These are phyloP conservation scores for Pseudocercospora musae DNA, from an alignment of 2,329 filamentous ascomycete species.

Conservation along the genomic window DNA sequence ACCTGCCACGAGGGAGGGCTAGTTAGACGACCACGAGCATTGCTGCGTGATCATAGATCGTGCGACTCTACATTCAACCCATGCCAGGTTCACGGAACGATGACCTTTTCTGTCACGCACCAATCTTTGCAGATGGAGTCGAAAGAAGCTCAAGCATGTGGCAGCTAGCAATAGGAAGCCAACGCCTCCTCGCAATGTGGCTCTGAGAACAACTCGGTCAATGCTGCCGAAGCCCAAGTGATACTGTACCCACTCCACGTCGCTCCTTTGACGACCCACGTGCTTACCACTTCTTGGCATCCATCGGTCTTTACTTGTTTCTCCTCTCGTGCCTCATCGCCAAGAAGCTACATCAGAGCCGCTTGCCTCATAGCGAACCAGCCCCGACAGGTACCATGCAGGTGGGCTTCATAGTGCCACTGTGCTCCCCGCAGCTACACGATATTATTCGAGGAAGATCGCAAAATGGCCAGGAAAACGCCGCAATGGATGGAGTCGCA, in stretches of 20 bases:
- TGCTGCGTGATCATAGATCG: constrained; percentile 1
- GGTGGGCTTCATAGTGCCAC: constrained; percentile 1
- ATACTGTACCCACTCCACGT: constrained; percentile 6
- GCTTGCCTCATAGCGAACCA: constrained; percentile 12
- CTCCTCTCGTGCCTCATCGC: constrained; percentile 2
- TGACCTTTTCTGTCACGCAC: background rate
- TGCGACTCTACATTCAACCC: background rate
- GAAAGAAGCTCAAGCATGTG: background rate
- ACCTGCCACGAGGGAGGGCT: constrained; percentile 2
- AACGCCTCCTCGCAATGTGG: background rate
- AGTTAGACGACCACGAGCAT: background rate
- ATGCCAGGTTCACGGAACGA: background rate
- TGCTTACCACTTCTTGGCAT: background rate
- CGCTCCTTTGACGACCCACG: background rate
- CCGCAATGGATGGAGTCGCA: background rate
- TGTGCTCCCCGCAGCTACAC: constrained; percentile 8
- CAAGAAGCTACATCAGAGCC: constrained; percentile 11
- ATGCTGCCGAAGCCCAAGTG: background rate
- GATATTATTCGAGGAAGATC: constrained; percentile 1
- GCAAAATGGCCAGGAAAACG: background rate
- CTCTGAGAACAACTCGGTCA: background rate
- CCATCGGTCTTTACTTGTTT: constrained; percentile 8
- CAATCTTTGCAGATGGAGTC: background rate
- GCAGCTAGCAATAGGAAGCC: background rate
- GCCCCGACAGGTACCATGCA: constrained; percentile 16